phyloP scores from a whole-genome alignment of 805 yeast genomes.

The Wickerhamiella qilinensis region DNA sequence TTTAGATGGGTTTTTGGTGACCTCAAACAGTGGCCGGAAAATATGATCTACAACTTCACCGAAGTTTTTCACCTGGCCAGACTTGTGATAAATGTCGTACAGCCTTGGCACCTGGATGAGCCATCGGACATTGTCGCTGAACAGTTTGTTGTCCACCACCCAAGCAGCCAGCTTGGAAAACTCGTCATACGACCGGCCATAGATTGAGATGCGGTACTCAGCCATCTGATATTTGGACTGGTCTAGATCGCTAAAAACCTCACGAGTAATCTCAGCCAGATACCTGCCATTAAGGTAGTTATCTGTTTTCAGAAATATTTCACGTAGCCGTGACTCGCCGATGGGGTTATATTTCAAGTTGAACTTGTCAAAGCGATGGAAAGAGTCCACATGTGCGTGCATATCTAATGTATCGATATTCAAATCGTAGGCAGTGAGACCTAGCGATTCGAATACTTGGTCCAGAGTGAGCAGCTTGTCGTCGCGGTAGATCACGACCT shows the following conservation, averaged over 20 bases:
- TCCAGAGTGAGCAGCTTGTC: conserved; percentile 69
- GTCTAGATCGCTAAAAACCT: conserved; percentile 88
- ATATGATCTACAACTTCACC: conserved; percentile 63
- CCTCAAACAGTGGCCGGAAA: conserved; percentile 83
- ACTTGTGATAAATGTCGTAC: conserved; percentile 73
- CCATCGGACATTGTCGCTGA: conserved; percentile 95
- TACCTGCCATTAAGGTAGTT: conserved; percentile 79
- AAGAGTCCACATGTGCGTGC: conserved; percentile 98
- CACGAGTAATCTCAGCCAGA: conserved; percentile 83
- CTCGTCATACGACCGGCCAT: conserved; percentile 78
- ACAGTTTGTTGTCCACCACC: conserved; percentile 84
- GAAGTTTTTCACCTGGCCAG: conserved; percentile 53
- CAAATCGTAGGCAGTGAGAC: conserved; percentile 83
- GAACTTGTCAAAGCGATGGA: conserved; percentile 95
- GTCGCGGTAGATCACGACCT: conserved; percentile 87
- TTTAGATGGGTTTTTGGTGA: conserved; percentile 61
- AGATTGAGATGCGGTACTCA: conserved; percentile 86
- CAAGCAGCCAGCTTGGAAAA: conserved; percentile 94
- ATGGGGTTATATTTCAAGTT: conserved; percentile 94
- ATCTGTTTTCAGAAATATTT: conserved; percentile 89
- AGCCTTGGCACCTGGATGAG: conserved; percentile 86
- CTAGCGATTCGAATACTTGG: conserved; percentile 84
- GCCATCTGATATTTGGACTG: conserved; percentile 94
- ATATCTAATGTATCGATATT: conserved; percentile 94
- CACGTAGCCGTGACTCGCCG: conserved; percentile 95